These are phyloP conservation scores for Fusarium staphyleae DNA, from an alignment of 2,329 filamentous ascomycete genomes.

Conservation along the genomic window DNA sequence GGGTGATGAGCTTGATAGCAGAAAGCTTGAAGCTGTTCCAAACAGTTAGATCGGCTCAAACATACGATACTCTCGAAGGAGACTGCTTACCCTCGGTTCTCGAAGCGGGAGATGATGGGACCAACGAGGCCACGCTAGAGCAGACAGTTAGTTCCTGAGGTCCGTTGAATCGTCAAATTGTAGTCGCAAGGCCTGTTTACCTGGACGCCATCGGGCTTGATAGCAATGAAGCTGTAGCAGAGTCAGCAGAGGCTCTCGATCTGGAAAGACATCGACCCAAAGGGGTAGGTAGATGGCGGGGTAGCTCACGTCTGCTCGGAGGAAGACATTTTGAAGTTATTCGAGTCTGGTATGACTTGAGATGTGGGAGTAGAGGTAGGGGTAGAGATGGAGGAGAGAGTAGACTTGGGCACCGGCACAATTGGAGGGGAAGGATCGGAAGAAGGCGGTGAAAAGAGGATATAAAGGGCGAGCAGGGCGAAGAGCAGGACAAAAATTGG, in stretches of 20 bases:
- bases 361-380: constrained; percentile 41
- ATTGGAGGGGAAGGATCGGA: constrained; percentile 42
- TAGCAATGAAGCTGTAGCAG: constrained; percentile 89
- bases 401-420: constrained; percentile 40
- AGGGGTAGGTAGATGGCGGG: constrained; percentile 41
- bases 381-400: constrained; percentile 7
- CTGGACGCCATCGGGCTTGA: constrained; percentile 99
- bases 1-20: constrained; percentile 93
- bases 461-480: constrained; percentile 47
- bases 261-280: constrained; percentile 32
- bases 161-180: neutral
- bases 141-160: constrained; percentile 19
- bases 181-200: constrained; percentile 57
- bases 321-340: constrained; percentile 68
- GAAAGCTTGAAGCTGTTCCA: constrained; percentile 88
- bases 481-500: constrained; percentile 52
- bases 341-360: constrained; percentile 39
- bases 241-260: constrained; percentile 35
- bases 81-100: constrained; percentile 81
- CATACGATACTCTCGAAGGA: constrained; percentile 18
- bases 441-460: constrained; percentile 46
- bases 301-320: constrained; percentile 83
- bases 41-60: constrained; percentile 21
- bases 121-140: constrained; percentile 92
- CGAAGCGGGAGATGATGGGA: constrained; percentile 97